Base-by-base conservation (phyloP, 371 early-diverging fungal genomes). In the Sporodiniella umbellata region DNA sequence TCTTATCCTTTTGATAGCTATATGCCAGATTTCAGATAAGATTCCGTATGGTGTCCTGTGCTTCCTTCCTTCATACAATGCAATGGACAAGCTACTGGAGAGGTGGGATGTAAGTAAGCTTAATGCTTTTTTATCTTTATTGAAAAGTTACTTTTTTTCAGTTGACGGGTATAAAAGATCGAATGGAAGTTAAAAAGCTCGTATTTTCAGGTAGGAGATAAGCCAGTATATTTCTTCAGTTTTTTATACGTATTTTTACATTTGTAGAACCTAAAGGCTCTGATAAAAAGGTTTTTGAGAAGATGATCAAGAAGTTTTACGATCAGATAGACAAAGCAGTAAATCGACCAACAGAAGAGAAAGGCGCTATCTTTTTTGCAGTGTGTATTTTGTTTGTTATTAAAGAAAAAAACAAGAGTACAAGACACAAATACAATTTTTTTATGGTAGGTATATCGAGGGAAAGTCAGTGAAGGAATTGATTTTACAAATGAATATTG, bases 391-490 rank as follows among this genome's bases (percentile, higher is more conserved):
- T 62, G 64, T 60, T 25, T 91, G 87, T 72, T n/a, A n/a, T n/a
- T n/a, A n/a, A n/a, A n/a, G 85, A 78, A 50, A 59, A 48, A 21
- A 62, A 64, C 10, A 66, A 83, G 39, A 68, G 56, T 4, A 39
- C 43, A 17, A 89, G 73, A 48, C 78, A 83, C 1, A 93, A 84
- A 59, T 73, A 95, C 19, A 98, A 98, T n/a, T n/a, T n/a, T n/a
- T n/a, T n/a, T 1, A 8, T 28, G 19, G 0, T 48, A 72, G 72
- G 74, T 76, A 0, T 94, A 84, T 58, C 74, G 96, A 22, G 99
- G 99, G 3, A 97, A 94, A 67, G 92, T 92, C 1, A 85, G 88
- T 25, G 99, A 98, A 66, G 99, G 99, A 8, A 87, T 96, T 42
- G 96, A 98, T 60, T 98, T 98, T 62, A 86, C 84, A 3, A 95